Percentiles rank a stretch among this genome's conserved stretches.
Evolutionary conservation across 2,329 filamentous ascomycete genomes (phyloP).

Genomic region (Penicillium hesseltinei): DNA sequence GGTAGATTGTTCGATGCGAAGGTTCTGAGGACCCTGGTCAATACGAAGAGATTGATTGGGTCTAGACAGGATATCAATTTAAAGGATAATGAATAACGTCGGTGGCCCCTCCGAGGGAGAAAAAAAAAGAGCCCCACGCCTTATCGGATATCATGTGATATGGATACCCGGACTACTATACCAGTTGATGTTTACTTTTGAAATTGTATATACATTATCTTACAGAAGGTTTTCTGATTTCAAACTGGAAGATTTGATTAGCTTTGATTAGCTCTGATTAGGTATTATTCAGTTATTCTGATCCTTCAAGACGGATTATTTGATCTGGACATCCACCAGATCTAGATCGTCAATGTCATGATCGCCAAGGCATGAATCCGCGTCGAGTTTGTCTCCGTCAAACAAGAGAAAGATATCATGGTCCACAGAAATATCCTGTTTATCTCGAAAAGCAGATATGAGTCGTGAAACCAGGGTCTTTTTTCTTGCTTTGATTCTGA

Average conservation of each 20-base stretch:
- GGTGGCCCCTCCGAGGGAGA: neutral
- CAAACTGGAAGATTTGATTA: neutral
- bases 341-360: conserved; percentile 74
- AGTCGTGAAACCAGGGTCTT: conserved; percentile 62
- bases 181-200: neutral
- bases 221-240: neutral
- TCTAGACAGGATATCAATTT: neutral
- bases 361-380: conserved; percentile 59
- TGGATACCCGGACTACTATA: neutral
- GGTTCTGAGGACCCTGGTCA: neutral
- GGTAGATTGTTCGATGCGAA: neutral
- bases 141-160: conserved; percentile 15
- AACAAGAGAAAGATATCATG: conserved; percentile 64
- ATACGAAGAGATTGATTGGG: neutral
- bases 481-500: conserved; percentile 46
- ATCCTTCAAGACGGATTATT: conserved; percentile 30
- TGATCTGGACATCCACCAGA: conserved; percentile 70
- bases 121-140: conserved; percentile 9
- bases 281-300: neutral
- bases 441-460: conserved; percentile 59
- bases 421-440: conserved; percentile 52
- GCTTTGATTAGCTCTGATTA: neutral
- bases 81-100: neutral
- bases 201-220: neutral
- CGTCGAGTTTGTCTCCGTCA: conserved; percentile 70